Base-by-base conservation (phyloP, 1,139 yeast species). In the Pichia kudriavzevii region DNA sequence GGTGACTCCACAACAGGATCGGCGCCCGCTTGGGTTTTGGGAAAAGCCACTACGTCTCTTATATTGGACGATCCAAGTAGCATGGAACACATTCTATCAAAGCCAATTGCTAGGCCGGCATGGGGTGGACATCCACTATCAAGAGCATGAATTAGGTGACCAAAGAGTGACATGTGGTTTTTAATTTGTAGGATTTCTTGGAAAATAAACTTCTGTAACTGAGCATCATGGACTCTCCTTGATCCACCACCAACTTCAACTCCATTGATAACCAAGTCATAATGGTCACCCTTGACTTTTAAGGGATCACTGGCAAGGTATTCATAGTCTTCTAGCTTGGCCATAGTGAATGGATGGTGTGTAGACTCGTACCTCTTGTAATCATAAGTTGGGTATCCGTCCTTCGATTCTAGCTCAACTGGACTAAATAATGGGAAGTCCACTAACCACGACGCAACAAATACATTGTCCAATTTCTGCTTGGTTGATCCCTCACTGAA, bases 221-320 rank as follows among this genome's bases (percentile, higher is more conserved):
- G 66, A 0, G 91, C 67, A 54, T 87, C 95, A 55, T 91, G 99
- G 20, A 91, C 72, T 72, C 99, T 85, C 48, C 95, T 70, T 10
- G 95, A 84, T 0, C 99, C 99, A 18, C 99, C 99, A 18, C 98
- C 99, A 3, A 88, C 72, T 56, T 91, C 99, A 6, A 84, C 87
- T 1, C 98, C 99, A 52, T 91, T 91, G 26, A 93, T 66, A 1
- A 93, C 98, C 21, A 91, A 61, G 55, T 91, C 99, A 55, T 87
- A 91, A 56, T 93, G 98, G 50, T 84, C 93, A n/a, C 97, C 98
- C 32, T 75, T 68, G 2, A 81, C 91, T 22, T 61, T 52, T 30
- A 84, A 59, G 2, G 95, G 95, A 20, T 66, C 63, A 0, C 64
- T 44, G 8, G 56, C 65, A 5, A 88, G 61, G 3, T 56, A 47